Conservation (phyloP, 2,329 filamentous ascomycete genomes). For the Trichoderma cornu-damae region DNA sequence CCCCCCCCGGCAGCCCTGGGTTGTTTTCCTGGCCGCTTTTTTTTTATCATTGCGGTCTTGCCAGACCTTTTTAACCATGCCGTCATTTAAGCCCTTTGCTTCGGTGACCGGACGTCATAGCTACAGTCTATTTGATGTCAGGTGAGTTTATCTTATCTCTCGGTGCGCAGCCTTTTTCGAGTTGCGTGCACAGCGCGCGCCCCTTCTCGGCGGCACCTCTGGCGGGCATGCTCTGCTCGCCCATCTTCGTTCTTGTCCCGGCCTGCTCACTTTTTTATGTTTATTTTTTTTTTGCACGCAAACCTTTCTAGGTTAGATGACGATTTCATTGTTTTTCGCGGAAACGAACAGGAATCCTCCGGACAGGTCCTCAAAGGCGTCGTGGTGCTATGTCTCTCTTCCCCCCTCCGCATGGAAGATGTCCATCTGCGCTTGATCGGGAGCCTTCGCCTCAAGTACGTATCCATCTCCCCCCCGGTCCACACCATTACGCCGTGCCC, state of each 20-base stretch:
- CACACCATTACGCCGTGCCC: not conserved
- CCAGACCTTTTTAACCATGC: slow-evolving; percentile 39
- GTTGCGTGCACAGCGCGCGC: not conserved
- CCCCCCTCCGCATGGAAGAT: slow-evolving; percentile 65
- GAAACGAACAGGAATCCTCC: slow-evolving; percentile 67
- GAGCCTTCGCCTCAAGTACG: slow-evolving; percentile 60
- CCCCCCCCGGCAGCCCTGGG: too few relatives aligned
- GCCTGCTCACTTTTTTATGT: not conserved
- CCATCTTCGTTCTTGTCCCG: not conserved
- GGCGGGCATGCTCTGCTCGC: not conserved
- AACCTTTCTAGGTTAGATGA: slow-evolving; percentile 73
- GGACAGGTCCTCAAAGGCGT: slow-evolving; percentile 70
- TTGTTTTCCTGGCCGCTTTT: not conserved
- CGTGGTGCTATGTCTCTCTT: slow-evolving; percentile 66
- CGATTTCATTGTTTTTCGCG: slow-evolving; percentile 74
- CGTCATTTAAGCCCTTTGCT: slow-evolving; percentile 52
- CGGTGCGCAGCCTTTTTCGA: not conserved
- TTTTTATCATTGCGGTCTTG: slow-evolving; percentile 1
- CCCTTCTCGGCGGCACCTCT: too few relatives aligned
- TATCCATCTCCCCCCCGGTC: slow-evolving; percentile 14
- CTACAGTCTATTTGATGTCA: slow-evolving; percentile 54
- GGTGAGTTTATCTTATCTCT: slow-evolving; percentile 37
- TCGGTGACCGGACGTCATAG: slow-evolving; percentile 47
- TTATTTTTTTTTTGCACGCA: too few relatives aligned
- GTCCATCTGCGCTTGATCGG: slow-evolving; percentile 67